phyloP scores from a whole-genome alignment of 2,329 filamentous ascomycete species.

The Penicillium crustosum region DNA sequence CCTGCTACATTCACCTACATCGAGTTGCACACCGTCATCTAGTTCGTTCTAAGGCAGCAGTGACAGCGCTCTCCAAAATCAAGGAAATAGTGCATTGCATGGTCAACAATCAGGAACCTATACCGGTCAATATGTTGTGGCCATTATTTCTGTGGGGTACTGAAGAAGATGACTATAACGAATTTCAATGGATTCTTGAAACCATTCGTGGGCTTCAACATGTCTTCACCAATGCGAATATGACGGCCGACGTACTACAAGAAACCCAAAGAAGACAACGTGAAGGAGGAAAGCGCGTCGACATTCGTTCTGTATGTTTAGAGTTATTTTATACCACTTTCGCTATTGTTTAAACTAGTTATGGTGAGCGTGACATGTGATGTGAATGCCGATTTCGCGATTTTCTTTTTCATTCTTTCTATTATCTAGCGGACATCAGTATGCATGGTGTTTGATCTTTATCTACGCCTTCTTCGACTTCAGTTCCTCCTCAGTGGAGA shows the following conservation, averaged over 20 bases:
- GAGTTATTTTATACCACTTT: constrained; percentile 1
- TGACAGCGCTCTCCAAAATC: neutral
- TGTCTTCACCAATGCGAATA: constrained; percentile 42
- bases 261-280: constrained; percentile 40
- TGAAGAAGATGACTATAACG: constrained; percentile 53
- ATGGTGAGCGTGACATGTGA: neutral
- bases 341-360: neutral
- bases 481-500: neutral
- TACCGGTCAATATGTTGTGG: constrained; percentile 58
- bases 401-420: neutral
- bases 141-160: constrained; percentile 57
- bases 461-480: neutral
- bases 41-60: constrained; percentile 30
- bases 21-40: constrained; percentile 55
- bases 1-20: constrained; percentile 57
- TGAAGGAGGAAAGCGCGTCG: constrained; percentile 21
- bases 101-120: neutral
- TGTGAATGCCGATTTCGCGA: neutral
- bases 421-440: neutral
- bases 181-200: constrained; percentile 53
- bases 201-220: constrained; percentile 40
- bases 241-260: constrained; percentile 42
- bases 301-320: neutral
- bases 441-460: neutral
- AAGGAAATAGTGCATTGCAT: constrained; percentile 1